Evolutionary conservation across 2,329 filamentous ascomycete species (phyloP), one percentile per base, ranked within the genome.

Genomic region (Neoascochyta sp.): DNA sequence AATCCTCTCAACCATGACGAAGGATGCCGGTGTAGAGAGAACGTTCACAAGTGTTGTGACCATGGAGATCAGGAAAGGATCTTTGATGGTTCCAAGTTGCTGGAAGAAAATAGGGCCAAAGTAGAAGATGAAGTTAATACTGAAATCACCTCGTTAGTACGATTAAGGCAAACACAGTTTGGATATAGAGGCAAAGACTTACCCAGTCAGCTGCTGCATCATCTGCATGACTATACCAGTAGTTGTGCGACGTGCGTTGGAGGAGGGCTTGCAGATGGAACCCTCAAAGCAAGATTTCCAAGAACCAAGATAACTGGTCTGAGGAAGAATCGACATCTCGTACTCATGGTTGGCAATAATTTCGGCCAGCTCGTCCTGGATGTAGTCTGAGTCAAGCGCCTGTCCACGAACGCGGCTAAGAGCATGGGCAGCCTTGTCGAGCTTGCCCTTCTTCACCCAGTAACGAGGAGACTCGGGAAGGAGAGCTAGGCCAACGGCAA

Each of bases 301-400:
- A 54, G 74, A 76, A 7, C 53, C 55, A 22, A 61, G 32, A 41
- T 60, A 62, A 49, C 49, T 54, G 31, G 49, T 54, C 37, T 57
- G 45, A 11, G 52, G 56, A 34, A 58, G 32, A 45, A 84, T 70
- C 29, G 76, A 59, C 49, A 82, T 59, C 71, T 95, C 88, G 60
- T 92, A 92, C 68, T 87, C 86, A 66, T 93, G 78, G 74, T 94
- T 95, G 71, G 87, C 88, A 41, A 93, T 76, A 50, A 95, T 90
- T 69, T 94, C 87, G 33, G 83, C 78, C 27, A 93, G 75, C 66
- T 94, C 87, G 41, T 77, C 69, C 68, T 86, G 79, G 63, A 94
- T 82, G 65, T 78, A 88, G 49, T 86, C 78, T 11, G 83, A 89
- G 36, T 84, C 78, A 34, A 68, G 57, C 27, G 82, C 73, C 70